Percentiles rank a stretch among this genome's conserved stretches.
Conservation (phyloP, 2,329 filamentous ascomycete species). For the Rosellinia necatrix region DNA sequence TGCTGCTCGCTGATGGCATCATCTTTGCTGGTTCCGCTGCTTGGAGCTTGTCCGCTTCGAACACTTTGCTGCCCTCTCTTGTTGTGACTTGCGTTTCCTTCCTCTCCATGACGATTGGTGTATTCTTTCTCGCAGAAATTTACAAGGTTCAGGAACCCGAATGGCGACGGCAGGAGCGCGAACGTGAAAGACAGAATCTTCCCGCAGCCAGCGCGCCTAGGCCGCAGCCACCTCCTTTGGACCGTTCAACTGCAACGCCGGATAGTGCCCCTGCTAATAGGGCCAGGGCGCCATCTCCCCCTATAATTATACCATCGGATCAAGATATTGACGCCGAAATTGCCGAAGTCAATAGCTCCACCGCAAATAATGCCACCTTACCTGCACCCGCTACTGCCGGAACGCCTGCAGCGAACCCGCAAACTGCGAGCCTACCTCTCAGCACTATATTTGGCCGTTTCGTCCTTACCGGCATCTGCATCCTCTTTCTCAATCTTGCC, state of each 20-base stretch:
- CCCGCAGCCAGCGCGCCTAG: conserved; percentile 31
- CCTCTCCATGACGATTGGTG: conserved; percentile 61
- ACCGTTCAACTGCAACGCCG: conserved; percentile 28
- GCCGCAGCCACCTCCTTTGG: conserved; percentile 24
- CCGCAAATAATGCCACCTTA: conserved; percentile 36
- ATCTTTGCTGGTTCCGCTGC: conserved; percentile 60
- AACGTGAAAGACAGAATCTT: conserved; percentile 38
- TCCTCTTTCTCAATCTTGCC: conserved; percentile 63
- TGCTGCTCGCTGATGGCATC: conserved; percentile 67
- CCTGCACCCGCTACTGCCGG: conserved; percentile 38
- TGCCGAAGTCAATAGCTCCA: conserved; percentile 44
- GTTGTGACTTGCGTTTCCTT: conserved; percentile 58
- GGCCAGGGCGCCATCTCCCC: conserved; percentile 41
- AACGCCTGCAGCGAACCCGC: conserved; percentile 35
- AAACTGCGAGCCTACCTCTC: conserved; percentile 48
- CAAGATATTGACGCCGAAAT: conserved; percentile 68
- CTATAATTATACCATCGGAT: conserved; percentile 66
- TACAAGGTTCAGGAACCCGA: conserved; percentile 66
- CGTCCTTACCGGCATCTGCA: conserved; percentile 57
- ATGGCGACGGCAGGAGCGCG: conserved; percentile 50
- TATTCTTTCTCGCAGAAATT: conserved; percentile 63
- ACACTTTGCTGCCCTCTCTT: conserved; percentile 62
- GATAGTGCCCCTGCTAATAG: conserved; percentile 31
- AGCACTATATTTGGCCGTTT: conserved; percentile 62
- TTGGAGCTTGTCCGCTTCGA: conserved; percentile 60